Evolutionary conservation across 805 yeast genomes (phyloP), one percentile per base, ranked within the genome.

Genomic region (Barnettozyma vustinii): DNA sequence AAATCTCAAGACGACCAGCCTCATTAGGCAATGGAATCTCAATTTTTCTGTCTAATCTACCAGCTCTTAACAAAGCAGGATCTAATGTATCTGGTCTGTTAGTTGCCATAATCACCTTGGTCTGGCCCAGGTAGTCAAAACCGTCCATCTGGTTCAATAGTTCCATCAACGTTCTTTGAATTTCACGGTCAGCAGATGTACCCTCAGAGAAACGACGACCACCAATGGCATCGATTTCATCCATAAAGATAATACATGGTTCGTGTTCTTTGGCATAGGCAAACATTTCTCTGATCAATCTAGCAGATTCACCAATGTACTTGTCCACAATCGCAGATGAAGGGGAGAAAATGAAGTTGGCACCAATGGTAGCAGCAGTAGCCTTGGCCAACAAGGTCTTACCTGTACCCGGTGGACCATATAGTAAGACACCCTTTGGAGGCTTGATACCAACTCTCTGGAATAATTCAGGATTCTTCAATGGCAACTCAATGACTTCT

Each of bases 331-430:
- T 92, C 43, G 96, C 98, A 12, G 96, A 87, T 1, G 98, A 97
- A 12, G 98, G 98, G n/a, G 96, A 87, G 62, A 94, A 94, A 54
- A 92, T 92, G 72, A 92, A 92, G 70, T 92, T 92, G 35, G 97
- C 97, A 48, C 98, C 98, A 62, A 94, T 89, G 5, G 98, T 94
- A 40, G 98, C 98, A 5, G 99, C 98, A 41, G 91, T 97, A 0
- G 98, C 98, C 63, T 94, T 91, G 16, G 99, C 99, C 62, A 92
- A 76, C 51, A 92, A 73, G 0, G 99, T 92, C 67, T 92, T 92
- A 64, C 99, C 98, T 0, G 99, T 94, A 61, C 99, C 99, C 21
- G 99, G 99, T 7, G 99, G 99, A 8, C 99, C 99, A 64, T 94
- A 94, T 46, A 94, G 75, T 53, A 94, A 73, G 25, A 92, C 98